Evolutionary conservation across 2,329 filamentous ascomycete genomes (phyloP), one percentile per base, ranked within the genome.

Genomic region (Acrocalymma vagum): DNA sequence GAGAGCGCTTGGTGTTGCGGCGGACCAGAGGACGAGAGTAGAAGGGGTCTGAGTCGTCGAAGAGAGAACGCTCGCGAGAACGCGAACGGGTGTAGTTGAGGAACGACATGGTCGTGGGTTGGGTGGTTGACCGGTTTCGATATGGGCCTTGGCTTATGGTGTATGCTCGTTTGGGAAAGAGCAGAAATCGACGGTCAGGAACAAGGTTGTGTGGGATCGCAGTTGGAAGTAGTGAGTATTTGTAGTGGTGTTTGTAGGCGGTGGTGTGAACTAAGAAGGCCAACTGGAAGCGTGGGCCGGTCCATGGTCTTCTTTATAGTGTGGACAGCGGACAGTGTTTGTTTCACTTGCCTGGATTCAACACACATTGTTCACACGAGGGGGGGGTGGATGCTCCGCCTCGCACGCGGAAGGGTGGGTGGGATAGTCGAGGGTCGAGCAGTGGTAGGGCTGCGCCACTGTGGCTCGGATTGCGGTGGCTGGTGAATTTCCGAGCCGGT

Each of bases 1-100:
- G 59, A n/a, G 47, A 51, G 16, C 55, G 56, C 35, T 62, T 65
- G 40, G 55, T 53, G 45, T 60, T 50, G 41, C 50, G 53, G 10
- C 52, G 60, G 11, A 57, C 40, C 11, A 61, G 49, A 4, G 56
- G 53, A 4, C 44, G 55, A 15, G 39, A 4, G 21, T 20, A 42
- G 48, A 37, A 50, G 41, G 36, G 48, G 42, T 35, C 42, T 27
- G 37, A 17, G 34, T 58, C 51, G 33, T 55, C 38, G 10, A 46
- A 42, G 22, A 49, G 36, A 9, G 46, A 51, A 38, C 51, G 51
- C 29, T 58, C 51, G 38, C 56, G 61, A 17, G 44, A 35, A 48
- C 53, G 58, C 25, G 54, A 48, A 37, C 41, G 45, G 24, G 44
- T 34, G 33, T 58, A 51, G 48, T 56, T 43, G 29, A 62, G 22